phyloP scores from a whole-genome alignment of 371 early-diverging fungal species.

The Circinella umbellata region DNA sequence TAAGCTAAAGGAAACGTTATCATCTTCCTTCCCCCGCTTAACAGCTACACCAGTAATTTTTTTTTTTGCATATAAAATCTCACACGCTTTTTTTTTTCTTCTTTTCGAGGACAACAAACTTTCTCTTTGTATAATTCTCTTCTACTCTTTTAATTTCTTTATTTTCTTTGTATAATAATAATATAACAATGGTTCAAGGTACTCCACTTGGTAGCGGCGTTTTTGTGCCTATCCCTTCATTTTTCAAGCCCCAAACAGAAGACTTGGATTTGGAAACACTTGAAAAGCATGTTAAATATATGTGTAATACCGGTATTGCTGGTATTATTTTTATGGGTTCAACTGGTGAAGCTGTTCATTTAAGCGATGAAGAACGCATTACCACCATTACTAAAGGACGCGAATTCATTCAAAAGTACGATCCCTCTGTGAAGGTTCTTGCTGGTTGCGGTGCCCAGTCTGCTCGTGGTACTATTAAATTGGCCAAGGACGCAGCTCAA shows the following conservation, averaged over 20 bases:
- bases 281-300: slow-evolving; percentile 41
- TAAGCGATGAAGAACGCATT: slow-evolving; percentile 43
- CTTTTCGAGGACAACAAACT: not conserved
- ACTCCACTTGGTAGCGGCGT: slow-evolving; percentile 29
- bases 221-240: slow-evolving; percentile 52
- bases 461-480: slow-evolving; percentile 39
- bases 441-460: slow-evolving; percentile 47
- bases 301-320: slow-evolving; percentile 43
- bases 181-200: slow-evolving; percentile 12
- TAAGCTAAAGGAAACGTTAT: not conserved
- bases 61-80: not conserved
- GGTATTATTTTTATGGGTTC: slow-evolving; percentile 54
- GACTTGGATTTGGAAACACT: slow-evolving; percentile 47
- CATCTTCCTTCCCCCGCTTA: not conserved
- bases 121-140: not conserved
- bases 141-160: not conserved
- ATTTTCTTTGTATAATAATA: not conserved
- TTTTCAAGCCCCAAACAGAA: slow-evolving; percentile 46
- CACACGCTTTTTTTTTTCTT: not conserved
- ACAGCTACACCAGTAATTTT: not conserved
- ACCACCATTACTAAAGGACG: slow-evolving; percentile 32
- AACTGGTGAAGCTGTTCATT: slow-evolving; percentile 51
- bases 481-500: slow-evolving; percentile 36
- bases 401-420: slow-evolving; percentile 33
- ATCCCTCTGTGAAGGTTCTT: slow-evolving; percentile 37